Percentiles rank a stretch among this genome's conserved stretches.
Conservation (phyloP, 441 rosid genomes). For the Aleurites moluccanus region DNA sequence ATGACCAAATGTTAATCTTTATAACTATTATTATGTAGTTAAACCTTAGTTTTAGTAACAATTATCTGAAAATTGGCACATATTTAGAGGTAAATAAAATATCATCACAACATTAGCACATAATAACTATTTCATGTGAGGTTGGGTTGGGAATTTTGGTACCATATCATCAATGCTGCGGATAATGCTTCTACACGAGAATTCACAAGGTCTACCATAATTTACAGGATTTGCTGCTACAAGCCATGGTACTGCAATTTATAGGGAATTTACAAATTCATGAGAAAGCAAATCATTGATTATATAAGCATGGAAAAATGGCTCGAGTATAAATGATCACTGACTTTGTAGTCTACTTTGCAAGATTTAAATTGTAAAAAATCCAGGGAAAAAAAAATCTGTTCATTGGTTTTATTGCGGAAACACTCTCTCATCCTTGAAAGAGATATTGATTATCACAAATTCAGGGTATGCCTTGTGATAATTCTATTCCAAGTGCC, state of each 20-base stretch:
- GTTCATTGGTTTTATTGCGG: background rate
- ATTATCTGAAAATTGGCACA: background rate
- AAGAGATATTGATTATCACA: background rate
- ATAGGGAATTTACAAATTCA: constrained; percentile 14
- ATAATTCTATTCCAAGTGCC: background rate
- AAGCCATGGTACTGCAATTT: constrained; percentile 88
- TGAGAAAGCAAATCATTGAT: background rate
- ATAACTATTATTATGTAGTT: background rate
- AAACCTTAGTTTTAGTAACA: background rate
- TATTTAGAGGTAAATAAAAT: background rate
- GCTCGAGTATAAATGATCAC: background rate
- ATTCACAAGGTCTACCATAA: constrained; percentile 91
- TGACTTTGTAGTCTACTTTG: background rate
- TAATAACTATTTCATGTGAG: constrained; percentile 1
- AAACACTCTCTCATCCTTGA: background rate
- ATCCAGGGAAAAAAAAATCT: background rate
- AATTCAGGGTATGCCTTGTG: background rate
- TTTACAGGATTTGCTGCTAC: constrained; percentile 98
- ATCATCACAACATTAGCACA: background rate
- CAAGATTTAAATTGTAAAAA: background rate
- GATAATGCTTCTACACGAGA: constrained; percentile 96
- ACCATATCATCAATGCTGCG: constrained; percentile 92
- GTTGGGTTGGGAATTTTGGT: background rate
- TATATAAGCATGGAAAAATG: background rate
- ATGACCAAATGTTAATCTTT: background rate